Evolutionary conservation across 2,329 filamentous ascomycete species (phyloP).

Genomic region (Pyrenophora tritici-repentis): DNA sequence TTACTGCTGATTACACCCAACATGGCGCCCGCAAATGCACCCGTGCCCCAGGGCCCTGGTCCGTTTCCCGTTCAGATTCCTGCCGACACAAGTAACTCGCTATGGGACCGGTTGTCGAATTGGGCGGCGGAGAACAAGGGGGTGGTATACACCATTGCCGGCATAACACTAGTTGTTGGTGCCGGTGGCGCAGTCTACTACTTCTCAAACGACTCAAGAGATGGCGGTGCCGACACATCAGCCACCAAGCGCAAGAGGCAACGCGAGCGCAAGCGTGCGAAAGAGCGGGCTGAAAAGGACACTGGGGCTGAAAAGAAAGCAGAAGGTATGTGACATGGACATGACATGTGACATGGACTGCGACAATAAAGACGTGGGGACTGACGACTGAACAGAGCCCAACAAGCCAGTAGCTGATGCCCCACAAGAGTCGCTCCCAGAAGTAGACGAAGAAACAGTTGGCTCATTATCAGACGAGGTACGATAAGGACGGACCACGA

Average conservation of each 20-base stretch:
- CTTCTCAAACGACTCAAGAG: conserved; percentile 60
- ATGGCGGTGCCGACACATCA: conserved; percentile 40
- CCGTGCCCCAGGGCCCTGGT: conserved; percentile 39
- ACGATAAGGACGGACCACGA: background rate
- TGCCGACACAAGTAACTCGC: conserved; percentile 58
- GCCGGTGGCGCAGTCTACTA: conserved; percentile 95
- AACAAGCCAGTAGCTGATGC: conserved; percentile 46
- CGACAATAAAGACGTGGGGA: conserved; percentile 16
- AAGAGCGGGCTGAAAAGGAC: conserved; percentile 66
- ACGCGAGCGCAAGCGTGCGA: conserved; percentile 87
- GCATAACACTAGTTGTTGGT: conserved; percentile 88
- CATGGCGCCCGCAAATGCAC: conserved; percentile 40
- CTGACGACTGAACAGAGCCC: conserved; percentile 21
- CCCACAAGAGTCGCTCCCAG: conserved; percentile 53
- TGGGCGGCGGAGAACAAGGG: conserved; percentile 98
- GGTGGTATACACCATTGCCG: conserved; percentile 93
- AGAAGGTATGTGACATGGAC: conserved; percentile 34
- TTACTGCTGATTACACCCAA: conserved; percentile 8
- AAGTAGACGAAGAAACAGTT: conserved; percentile 55
- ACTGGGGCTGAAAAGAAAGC: conserved; percentile 48
- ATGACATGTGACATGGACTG: conserved; percentile 18
- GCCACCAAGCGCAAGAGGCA: conserved; percentile 74
- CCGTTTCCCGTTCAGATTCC: conserved; percentile 47
- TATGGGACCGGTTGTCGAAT: conserved; percentile 87
- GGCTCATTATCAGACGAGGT: conserved; percentile 51